Evolutionary conservation across 108 stramenopile species (phyloP), one percentile per base, ranked within the genome.

Genomic region (Cylindrotheca closterium): DNA sequence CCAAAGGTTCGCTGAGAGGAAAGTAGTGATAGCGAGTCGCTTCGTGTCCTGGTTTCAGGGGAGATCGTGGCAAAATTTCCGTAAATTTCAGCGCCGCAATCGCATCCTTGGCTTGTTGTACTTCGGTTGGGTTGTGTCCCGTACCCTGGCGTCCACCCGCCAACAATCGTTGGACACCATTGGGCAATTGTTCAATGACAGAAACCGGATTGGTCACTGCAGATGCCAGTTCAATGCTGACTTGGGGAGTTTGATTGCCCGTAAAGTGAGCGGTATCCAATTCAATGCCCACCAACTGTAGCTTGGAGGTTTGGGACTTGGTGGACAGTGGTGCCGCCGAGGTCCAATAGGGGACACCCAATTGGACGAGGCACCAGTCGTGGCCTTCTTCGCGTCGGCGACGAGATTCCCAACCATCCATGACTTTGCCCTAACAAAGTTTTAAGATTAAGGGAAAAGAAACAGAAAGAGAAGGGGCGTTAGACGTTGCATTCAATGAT

Each of bases 361-460:
- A 70, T 62, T 78, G 62, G 24, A 97, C 78, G 28, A 97, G 66
- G 64, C 89, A 93, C 95, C 95, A 97, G 75, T 96, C 95, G 73
- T 97, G 95, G 0, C 96, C 96, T 8, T 80, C 80, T 50, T 73
- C 75, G 15, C 86, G 73, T 42, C 80, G 79, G 2, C 95, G 73
- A 0, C 94, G 77, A 4, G 85, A 81, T 63, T 97, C 96, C 96
- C 96, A 97, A 2, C 96, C 96, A 66, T 97, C 96, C 94, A 95
- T 92, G 49, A 93, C 92, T 60, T 96, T 96, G 28, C 94, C 94
- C 67, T 42, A 42, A 10, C 15, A 42, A 10, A 42, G n/a, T n/a
- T n/a, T n/a, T n/a, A n/a, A n/a, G n/a, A n/a, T n/a, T n/a, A n/a
- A n/a, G n/a, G n/a, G n/a, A n/a, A n/a, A n/a, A n/a, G n/a, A n/a